Conservation (phyloP, 1,139 yeast species). For the Nakaseomyces bracarensis region DNA sequence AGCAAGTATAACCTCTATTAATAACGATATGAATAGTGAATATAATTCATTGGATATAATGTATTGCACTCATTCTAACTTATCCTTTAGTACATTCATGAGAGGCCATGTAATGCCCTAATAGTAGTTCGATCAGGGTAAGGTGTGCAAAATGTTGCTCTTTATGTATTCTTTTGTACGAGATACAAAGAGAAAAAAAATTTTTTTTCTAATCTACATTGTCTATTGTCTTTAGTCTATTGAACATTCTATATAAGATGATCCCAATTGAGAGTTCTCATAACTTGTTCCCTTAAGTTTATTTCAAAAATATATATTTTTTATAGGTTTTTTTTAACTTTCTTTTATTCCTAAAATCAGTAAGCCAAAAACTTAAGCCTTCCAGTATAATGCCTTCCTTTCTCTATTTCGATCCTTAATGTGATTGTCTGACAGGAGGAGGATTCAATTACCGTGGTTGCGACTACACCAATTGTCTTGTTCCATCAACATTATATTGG, state of each 20-base stretch:
- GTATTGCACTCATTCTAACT: neutral
- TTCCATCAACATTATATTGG: slow-evolving; percentile 13
- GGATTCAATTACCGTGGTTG: slow-evolving; percentile 12
- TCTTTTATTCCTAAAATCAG: slow-evolving; percentile 5
- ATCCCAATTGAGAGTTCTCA: too few relatives aligned
- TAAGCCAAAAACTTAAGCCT: slow-evolving; percentile 8
- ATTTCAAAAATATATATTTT: too few relatives aligned
- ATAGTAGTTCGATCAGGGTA: neutral
- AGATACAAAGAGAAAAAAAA: too few relatives aligned
- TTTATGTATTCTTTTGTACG: too few relatives aligned
- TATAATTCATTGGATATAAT: too few relatives aligned
- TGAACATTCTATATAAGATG: too few relatives aligned
- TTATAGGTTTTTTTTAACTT: slow-evolving; percentile 1
- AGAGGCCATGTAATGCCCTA: neutral
- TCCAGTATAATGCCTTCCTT: slow-evolving; percentile 7
- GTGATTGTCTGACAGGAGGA: neutral
- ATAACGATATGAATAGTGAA: too few relatives aligned
- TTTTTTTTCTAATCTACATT: neutral
- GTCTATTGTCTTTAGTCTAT: too few relatives aligned
- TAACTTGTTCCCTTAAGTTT: neutral
- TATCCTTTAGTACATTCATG: neutral
- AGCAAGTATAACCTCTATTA: too few relatives aligned
- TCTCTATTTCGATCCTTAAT: neutral
- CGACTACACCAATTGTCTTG: slow-evolving; percentile 15
- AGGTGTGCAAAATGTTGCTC: neutral